Percentiles rank a stretch among this genome's conserved stretches.
Conservation (phyloP, 164 flowering plant genomes). For the Magnolia sinica region DNA sequence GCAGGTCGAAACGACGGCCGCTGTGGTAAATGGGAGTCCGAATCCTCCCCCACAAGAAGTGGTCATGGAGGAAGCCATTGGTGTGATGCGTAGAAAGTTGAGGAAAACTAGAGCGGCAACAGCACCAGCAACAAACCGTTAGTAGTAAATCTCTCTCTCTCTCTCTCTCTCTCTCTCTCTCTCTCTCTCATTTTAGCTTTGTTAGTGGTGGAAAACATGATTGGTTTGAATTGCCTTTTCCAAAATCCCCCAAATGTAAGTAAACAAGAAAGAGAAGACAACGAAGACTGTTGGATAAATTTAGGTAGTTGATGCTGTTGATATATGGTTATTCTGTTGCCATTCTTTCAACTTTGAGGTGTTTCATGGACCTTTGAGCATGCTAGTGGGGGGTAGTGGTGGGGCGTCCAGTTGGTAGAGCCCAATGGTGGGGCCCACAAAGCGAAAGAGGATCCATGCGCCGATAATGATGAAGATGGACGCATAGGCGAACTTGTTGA, state of each 20-base stretch:
- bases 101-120: slow-evolving; percentile 46
- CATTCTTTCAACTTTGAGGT: background rate
- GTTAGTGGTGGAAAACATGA: slow-evolving; percentile 5
- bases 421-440: slow-evolving; percentile 79
- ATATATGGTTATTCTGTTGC: background rate
- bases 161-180: background rate
- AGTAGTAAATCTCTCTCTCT: background rate
- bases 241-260: slow-evolving; percentile 3
- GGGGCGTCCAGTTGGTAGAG: slow-evolving; percentile 75
- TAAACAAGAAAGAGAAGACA: background rate
- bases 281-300: background rate
- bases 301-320: background rate
- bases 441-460: slow-evolving; percentile 76
- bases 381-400: slow-evolving; percentile 49
- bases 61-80: slow-evolving; percentile 54
- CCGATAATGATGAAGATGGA: slow-evolving; percentile 78
- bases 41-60: slow-evolving; percentile 44
- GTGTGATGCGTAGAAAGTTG: slow-evolving; percentile 60
- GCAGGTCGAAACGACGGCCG: slow-evolving; percentile 31
- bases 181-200: background rate
- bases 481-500: slow-evolving; percentile 92
- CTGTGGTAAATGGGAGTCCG: slow-evolving; percentile 29
- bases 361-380: slow-evolving; percentile 32
- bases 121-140: slow-evolving; percentile 20
- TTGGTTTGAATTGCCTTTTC: slow-evolving; percentile 5